Base-by-base conservation (phyloP, 176 grass and related monocot genomes). In the Leersia perrieri region DNA sequence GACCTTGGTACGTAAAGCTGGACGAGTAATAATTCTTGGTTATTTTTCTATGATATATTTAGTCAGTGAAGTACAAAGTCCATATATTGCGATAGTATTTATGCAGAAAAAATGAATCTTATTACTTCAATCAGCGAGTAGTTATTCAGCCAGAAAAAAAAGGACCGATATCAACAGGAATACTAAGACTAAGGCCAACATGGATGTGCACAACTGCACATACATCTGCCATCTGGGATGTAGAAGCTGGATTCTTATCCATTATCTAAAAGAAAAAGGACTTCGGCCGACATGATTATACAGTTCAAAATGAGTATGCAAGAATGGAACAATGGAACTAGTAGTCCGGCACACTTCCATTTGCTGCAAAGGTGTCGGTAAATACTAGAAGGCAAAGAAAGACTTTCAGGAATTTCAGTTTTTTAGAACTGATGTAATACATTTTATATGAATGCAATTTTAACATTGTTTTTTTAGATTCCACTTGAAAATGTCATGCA, bases 111-210 rank as follows among this genome's bases (percentile, higher is more conserved):
- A 61, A 18, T 58, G 45, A 73, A 74, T 80, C 76, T 75, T 71
- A 71, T 91, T 10, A 78, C 74, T 66, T 89, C 86, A 73, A 86
- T 82, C 55, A 80, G 90, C 75, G 73, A 87, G 32, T 82, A 75
- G 35, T 85, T 75, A 83, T 83, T 92, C 25, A 51, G 75, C 57
- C 70, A 86, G 63, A 80, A 89, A 68, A 83, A 87, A 73, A 45
- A 45, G 1, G 0, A 44, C 16, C 71, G 83, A 63, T 79, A 88
- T 83, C 85, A 74, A 39, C 78, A 80, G 26, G 67, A 90, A 83
- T 80, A 41, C 82, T 88, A 60, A 90, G 73, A 86, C 60, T 81
- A 64, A 85, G 35, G 7, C 63, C 76, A 61, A n/a, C n/a, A n/a
- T n/a, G n/a, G n/a, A n/a, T n/a, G n/a, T n/a, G n/a, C n/a, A n/a